Percentiles rank a stretch among this genome's conserved stretches.
These are phyloP conservation scores for Acrodontium crateriforme DNA, from an alignment of 2,329 filamentous ascomycete species.

Conservation along the genomic window DNA sequence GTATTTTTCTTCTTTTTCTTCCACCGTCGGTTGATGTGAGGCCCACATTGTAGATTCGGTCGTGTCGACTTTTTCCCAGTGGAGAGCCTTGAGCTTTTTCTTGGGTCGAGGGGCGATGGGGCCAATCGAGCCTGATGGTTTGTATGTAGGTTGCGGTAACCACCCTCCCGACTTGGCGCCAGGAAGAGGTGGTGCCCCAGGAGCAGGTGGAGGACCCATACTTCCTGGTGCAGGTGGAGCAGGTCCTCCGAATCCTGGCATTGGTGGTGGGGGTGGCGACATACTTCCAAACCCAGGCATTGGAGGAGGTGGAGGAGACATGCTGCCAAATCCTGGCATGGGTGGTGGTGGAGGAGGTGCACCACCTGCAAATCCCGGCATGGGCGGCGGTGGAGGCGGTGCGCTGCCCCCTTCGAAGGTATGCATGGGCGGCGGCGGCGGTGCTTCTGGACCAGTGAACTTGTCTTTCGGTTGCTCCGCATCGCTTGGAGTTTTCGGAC, in stretches of 20 bases:
- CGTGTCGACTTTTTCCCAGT: conserved; percentile 97
- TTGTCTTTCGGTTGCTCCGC: conserved; percentile 28
- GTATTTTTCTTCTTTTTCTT: conserved; percentile 91
- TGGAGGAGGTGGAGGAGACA: conserved; percentile 26
- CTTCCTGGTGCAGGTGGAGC: conserved; percentile 27
- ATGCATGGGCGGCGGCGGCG: conserved; percentile 31
- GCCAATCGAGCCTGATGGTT: conserved; percentile 46
- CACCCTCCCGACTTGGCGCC: conserved; percentile 53
- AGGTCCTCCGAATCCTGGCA: conserved; percentile 29
- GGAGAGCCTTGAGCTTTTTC: conserved; percentile 98
- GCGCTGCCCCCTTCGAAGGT: conserved; percentile 33
- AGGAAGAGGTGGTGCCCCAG: conserved; percentile 50
- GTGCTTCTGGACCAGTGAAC: conserved; percentile 18
- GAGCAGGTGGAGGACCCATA: conserved; percentile 38
- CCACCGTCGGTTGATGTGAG: conserved; percentile 66
- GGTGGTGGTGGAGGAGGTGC: conserved; percentile 27
- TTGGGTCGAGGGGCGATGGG: conserved; percentile 78
- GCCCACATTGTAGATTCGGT: conserved; percentile 90
- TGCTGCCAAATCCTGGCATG: conserved; percentile 32
- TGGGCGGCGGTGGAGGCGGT: conserved; percentile 33
- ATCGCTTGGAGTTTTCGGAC: conserved; percentile 54
- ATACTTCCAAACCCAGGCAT: conserved; percentile 30
- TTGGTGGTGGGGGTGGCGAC: conserved; percentile 26
- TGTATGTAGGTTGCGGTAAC: conserved; percentile 49
- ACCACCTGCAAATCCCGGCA: conserved; percentile 29